These are phyloP conservation scores for Penicillium desertorum DNA, from an alignment of 495 filamentous ascomycete species.

Conservation along the genomic window DNA sequence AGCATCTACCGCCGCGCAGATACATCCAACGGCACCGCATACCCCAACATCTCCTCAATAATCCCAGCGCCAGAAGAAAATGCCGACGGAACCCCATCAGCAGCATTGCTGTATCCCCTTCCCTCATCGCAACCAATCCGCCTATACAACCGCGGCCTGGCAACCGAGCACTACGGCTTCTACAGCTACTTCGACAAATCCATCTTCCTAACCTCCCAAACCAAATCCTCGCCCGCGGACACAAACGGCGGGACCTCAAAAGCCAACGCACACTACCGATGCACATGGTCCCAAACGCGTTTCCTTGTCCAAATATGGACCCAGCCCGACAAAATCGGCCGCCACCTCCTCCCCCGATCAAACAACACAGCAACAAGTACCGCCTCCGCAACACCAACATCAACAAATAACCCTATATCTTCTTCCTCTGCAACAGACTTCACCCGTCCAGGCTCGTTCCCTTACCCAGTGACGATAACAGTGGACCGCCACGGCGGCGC, in stretches of 20 bases:
- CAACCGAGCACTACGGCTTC: conserved; percentile 88
- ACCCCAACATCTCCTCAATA: conserved; percentile 50
- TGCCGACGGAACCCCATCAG: conserved; percentile 66
- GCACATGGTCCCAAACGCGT: conserved; percentile 80
- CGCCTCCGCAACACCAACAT: conserved; percentile 22
- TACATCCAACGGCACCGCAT: conserved; percentile 21
- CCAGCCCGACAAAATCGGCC: conserved; percentile 38
- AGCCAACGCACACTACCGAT: conserved; percentile 61
- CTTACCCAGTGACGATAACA: conserved; percentile 80
- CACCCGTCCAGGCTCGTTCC: conserved; percentile 70
- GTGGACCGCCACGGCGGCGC: conserved; percentile 78
- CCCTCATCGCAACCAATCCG: conserved; percentile 75
- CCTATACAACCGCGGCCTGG: conserved; percentile 77
- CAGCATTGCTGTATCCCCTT: conserved; percentile 65
- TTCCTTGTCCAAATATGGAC: conserved; percentile 95
- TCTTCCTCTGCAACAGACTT: conserved; percentile 54
- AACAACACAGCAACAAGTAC: conserved; percentile 15
- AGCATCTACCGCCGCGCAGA: conserved; percentile 28
- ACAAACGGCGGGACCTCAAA: conserved; percentile 61
- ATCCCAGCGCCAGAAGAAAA: conserved; percentile 62
- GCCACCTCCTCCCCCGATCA: conserved; percentile 40
- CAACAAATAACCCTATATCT: conserved; percentile 21
- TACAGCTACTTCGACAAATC: conserved; percentile 89
- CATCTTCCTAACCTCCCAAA: conserved; percentile 68
- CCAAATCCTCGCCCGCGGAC: conserved; percentile 49